phyloP scores from a whole-genome alignment of 495 filamentous ascomycete species.

The Halenospora varia region DNA sequence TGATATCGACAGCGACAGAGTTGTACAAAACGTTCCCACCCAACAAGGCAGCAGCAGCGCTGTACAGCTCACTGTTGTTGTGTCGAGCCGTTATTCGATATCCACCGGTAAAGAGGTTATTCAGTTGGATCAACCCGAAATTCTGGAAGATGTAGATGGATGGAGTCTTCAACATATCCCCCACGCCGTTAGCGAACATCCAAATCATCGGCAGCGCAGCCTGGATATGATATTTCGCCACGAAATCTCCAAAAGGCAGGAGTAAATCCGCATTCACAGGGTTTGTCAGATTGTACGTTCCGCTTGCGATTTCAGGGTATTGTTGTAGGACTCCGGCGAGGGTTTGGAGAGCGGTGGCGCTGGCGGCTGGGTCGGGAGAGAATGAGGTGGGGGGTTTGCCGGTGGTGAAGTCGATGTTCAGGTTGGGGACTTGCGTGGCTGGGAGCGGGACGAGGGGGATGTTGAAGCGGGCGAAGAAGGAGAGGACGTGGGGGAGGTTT shows the following conservation, averaged over 20 bases:
- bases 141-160: slow-evolving; percentile 29
- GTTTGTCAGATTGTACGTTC: too few species aligned
- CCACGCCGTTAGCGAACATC: slow-evolving; percentile 12
- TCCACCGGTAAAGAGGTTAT: not conserved
- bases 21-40: too few species aligned
- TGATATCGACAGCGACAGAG: too few species aligned
- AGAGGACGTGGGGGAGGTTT: slow-evolving; percentile 20
- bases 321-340: too few species aligned
- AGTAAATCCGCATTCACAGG: slow-evolving; percentile 30
- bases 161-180: slow-evolving; percentile 16
- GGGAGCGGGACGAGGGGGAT: too few species aligned
- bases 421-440: too few species aligned
- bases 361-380: too few species aligned
- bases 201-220: slow-evolving; percentile 15
- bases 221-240: slow-evolving; percentile 30
- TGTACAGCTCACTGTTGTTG: not conserved
- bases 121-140: not conserved
- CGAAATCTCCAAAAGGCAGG: slow-evolving; percentile 30
- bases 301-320: too few species aligned
- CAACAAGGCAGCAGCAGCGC: too few species aligned
- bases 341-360: too few species aligned
- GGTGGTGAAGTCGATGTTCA: slow-evolving; percentile 14
- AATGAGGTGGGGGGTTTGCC: too few species aligned
- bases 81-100: not conserved
- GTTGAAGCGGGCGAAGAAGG: slow-evolving; percentile 41